Conservation (phyloP, 345 rosid species). For the Arabis hirsuta region DNA sequence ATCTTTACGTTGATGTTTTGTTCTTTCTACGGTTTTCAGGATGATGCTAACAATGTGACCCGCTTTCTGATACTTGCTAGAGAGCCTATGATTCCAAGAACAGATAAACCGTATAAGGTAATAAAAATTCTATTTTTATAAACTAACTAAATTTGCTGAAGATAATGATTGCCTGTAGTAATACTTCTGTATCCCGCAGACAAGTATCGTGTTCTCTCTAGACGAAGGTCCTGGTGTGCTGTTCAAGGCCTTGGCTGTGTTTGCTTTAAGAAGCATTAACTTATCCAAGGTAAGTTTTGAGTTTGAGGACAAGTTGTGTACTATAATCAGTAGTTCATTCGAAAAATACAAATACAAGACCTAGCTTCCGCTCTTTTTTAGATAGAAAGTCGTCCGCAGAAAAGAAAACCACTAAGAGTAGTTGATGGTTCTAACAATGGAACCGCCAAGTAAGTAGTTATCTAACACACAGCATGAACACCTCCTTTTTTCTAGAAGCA, state of each 20-base stretch:
- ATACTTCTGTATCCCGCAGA: slow-evolving; percentile 53
- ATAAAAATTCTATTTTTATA: background rate
- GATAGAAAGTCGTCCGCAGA: slow-evolving; percentile 95
- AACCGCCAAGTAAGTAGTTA: slow-evolving; percentile 65
- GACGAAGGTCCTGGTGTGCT: slow-evolving; percentile 95
- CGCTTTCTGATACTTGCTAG: slow-evolving; percentile 90
- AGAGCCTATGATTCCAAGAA: slow-evolving; percentile 87
- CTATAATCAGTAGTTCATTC: slow-evolving; percentile 1
- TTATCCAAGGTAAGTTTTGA: slow-evolving; percentile 66
- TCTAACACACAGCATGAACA: slow-evolving; percentile 4
- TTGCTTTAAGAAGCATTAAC: slow-evolving; percentile 80
- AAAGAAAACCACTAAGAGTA: slow-evolving; percentile 70
- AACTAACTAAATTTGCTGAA: background rate
- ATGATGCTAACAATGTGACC: slow-evolving; percentile 71
- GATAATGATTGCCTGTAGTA: slow-evolving; percentile 13
- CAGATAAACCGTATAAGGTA: slow-evolving; percentile 75
- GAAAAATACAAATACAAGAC: background rate
- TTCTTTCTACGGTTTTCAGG: slow-evolving; percentile 52
- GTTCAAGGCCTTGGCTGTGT: slow-evolving; percentile 90
- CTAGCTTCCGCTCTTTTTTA: slow-evolving; percentile 36
- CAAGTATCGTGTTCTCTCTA: slow-evolving; percentile 92
- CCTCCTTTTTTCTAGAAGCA: background rate
- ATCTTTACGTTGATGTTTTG: slow-evolving; percentile 14
- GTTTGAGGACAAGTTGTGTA: slow-evolving; percentile 6
- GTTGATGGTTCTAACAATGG: slow-evolving; percentile 86